Evolutionary conservation across 225 moss, liverwort and hornwort genomes (phyloP), one percentile per base, ranked within the genome.

Genomic region (Pleurozium schreberi): DNA sequence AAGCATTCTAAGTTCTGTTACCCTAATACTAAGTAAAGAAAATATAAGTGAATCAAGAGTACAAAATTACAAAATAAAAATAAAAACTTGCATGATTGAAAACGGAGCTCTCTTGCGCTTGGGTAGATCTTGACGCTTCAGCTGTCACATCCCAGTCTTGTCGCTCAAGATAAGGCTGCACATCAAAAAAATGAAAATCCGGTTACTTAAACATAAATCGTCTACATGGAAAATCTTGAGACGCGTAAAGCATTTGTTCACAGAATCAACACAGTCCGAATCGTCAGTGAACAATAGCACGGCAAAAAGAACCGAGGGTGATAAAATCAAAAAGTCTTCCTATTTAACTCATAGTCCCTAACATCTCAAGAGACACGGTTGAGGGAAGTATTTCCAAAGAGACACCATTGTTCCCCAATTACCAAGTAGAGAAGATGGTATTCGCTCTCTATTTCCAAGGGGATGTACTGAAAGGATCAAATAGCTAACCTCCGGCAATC

Each of bases 401-500:
- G n/a, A n/a, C n/a, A n/a, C n/a, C n/a, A n/a, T n/a, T n/a, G 42
- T 64, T 86, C 77, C 58, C 47, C 73, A 58, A 43, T 40, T 45
- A 61, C 76, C 47, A 76, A 86, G 45, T 40, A 81, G 36, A 87
- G 38, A 67, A 75, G 84, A 66, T 75, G 63, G 61, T 84, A 62
- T 28, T 83, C 33, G 64, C 64, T 86, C 84, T 68, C 84, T 71
- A 55, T 84, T 68, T 64, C 61, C 58, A 69, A 69, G 74, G 59
- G 60, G 49, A 43, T 42, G 49, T 76, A 89, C 67, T 60, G 42
- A 75, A 76, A 86, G 75, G 83, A 85, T 85, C 63, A 82, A 49
- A 93, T 82, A 88, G 86, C 95, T 93, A 88, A 98, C 97, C 95
- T 99, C 95, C 74, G 96, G 96, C 84, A 90, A 89, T 89, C 98